Base-by-base conservation (phyloP, 139 green algal genomes). In the Micractinium sp. region DNA sequence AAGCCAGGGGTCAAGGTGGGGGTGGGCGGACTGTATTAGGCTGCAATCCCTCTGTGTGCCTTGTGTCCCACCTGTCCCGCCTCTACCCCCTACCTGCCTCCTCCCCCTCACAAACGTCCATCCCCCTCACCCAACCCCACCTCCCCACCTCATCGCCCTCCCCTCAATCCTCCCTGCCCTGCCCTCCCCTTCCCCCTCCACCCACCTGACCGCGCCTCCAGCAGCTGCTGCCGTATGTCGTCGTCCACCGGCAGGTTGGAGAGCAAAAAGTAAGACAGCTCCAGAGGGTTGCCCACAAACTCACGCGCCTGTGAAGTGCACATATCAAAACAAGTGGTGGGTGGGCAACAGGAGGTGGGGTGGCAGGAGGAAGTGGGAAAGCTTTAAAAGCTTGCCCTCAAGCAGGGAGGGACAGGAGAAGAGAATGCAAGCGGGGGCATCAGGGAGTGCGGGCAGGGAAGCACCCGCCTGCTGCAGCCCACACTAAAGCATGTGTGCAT, bases 221-320 rank as follows among this genome's bases (percentile, higher is more conserved):
- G 90, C 53, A 94, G 90, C 35, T 87, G 84, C 81, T 93, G 92
- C 35, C 89, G 71, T 2, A 74, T 85, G 60, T 83, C 84, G 80
- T 91, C 90, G 19, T 91, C 63, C 75, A 93, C 78, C 1, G 92
- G 92, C 60, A 94, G 85, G 81, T 92, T 93, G 66, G 75, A 63
- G 27, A 91, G 85, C 76, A 94, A 76, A 76, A 89, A 93, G 86
- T 91, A 94, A 15, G 88, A 92, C 35, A 94, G 85, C 69, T 85
- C 87, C 67, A 92, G 74, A 0, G 92, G 92, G 63, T 81, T 74
- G 60, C 83, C 85, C 36, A 85, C 39, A 71, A 91, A 91, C 33
- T 66, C 69, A 15, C 73, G 78, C 12, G 74, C 85, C 90, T 93
- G 88, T 76, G 38, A n/a, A n/a, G n/a, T n/a, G n/a, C n/a, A 73